These are phyloP conservation scores for Diaporthe velutina DNA, from an alignment of 2,329 filamentous ascomycete genomes.

Conservation along the genomic window DNA sequence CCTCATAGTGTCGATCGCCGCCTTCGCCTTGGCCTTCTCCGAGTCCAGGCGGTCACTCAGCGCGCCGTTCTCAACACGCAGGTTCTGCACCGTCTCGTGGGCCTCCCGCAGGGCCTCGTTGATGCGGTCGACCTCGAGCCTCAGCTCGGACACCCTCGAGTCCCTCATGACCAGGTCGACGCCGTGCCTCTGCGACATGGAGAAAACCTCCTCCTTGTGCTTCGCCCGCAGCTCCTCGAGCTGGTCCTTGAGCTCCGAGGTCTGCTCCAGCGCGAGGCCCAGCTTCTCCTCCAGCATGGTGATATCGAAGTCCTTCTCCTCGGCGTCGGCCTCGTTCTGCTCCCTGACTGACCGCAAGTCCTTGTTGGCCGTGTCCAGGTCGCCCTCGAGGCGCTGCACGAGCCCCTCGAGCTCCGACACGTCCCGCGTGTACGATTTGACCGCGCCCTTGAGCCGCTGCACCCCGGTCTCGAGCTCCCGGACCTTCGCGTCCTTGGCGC, in stretches of 20 bases:
- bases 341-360: slow-evolving; percentile 38
- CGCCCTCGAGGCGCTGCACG: slow-evolving; percentile 61
- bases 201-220: slow-evolving; percentile 45
- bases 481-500: slow-evolving; percentile 55
- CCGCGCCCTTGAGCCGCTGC: slow-evolving; percentile 63
- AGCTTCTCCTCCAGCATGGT: slow-evolving; percentile 61
- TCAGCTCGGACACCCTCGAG: slow-evolving; percentile 61
- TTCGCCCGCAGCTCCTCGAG: slow-evolving; percentile 50
- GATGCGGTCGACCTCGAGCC: slow-evolving; percentile 61
- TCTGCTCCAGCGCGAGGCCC: slow-evolving; percentile 53
- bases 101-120: slow-evolving; percentile 60
- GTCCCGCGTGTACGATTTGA: slow-evolving; percentile 67
- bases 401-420: slow-evolving; percentile 66
- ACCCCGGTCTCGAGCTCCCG: slow-evolving; percentile 63
- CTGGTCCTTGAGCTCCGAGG: slow-evolving; percentile 54
- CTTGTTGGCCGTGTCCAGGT: slow-evolving; percentile 49
- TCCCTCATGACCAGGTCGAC: slow-evolving; percentile 64
- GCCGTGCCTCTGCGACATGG: slow-evolving; percentile 58
- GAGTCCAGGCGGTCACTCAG: slow-evolving; percentile 52
- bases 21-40: slow-evolving; percentile 56
- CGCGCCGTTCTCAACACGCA: slow-evolving; percentile 61
- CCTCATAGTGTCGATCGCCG: slow-evolving; percentile 63
- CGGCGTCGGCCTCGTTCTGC: slow-evolving; percentile 50
- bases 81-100: slow-evolving; percentile 57
- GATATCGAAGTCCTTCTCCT: slow-evolving; percentile 53